phyloP scores from a whole-genome alignment of 768 basidiomycete species.

The Heimioporus sp. region DNA sequence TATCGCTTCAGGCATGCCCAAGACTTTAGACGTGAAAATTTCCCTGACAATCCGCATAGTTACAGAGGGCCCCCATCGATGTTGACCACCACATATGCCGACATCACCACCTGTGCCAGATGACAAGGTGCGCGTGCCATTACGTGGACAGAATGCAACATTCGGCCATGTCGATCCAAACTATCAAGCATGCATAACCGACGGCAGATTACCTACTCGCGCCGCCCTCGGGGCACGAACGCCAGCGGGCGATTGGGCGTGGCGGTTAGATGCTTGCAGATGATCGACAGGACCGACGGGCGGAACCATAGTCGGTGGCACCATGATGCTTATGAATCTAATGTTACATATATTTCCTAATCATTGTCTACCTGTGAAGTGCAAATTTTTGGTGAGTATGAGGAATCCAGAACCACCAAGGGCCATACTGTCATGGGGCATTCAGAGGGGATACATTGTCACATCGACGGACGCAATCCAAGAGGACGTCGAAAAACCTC shows the following conservation, averaged over 20 bases:
- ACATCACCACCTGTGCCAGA: neutral
- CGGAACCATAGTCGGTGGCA: neutral
- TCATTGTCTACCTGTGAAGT: too few species aligned
- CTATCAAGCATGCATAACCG: conserved; percentile 37
- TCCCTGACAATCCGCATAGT: neutral
- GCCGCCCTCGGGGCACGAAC: conserved; percentile 43
- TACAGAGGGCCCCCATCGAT: conserved; percentile 70
- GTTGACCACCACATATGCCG: conserved; percentile 29
- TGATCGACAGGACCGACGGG: conserved; percentile 17
- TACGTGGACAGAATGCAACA: neutral
- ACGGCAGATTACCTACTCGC: conserved; percentile 27
- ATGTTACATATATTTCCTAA: neutral
- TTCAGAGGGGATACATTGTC: conserved; percentile 65
- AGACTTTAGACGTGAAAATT: too few species aligned
- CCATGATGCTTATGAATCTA: neutral
- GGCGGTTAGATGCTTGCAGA: conserved; percentile 51
- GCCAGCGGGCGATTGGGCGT: conserved; percentile 58
- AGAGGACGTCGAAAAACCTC: conserved; percentile 63
- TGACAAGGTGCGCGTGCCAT: conserved; percentile 6
- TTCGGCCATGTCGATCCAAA: conserved; percentile 34
- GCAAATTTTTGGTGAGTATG: too few species aligned
- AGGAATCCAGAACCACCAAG: neutral
- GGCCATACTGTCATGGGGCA: neutral
- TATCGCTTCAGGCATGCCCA: conserved; percentile 58
- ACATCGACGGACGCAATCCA: conserved; percentile 56